Evolutionary conservation across 139 green algal species (phyloP).

Genomic region (Micractinium sp.): DNA sequence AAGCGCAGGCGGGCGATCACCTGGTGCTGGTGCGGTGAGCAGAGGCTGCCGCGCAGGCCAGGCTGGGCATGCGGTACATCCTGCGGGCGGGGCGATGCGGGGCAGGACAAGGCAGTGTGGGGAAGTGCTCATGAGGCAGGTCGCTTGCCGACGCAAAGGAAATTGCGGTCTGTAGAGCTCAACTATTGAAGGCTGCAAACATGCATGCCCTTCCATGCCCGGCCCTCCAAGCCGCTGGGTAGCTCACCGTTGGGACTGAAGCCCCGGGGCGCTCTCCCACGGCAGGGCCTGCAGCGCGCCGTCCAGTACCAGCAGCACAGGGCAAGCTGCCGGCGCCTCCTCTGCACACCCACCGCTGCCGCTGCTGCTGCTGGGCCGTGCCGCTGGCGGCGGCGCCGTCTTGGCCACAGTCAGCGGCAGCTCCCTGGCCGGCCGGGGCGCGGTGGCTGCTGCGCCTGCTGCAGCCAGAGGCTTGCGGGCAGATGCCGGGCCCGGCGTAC

Average conservation of each 20-base stretch:
- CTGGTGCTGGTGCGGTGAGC: background rate
- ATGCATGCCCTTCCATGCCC: background rate
- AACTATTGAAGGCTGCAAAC: no score
- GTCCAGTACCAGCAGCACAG: slow-evolving; percentile 72
- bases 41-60: slow-evolving; percentile 46
- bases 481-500: slow-evolving; percentile 25
- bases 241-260: slow-evolving; percentile 37
- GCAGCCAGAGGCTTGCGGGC: slow-evolving; percentile 9
- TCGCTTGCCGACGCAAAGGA: no score
- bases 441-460: slow-evolving; percentile 3
- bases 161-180: background rate
- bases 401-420: background rate
- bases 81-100: background rate
- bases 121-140: no score
- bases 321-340: background rate
- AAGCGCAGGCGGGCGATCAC: background rate
- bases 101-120: background rate
- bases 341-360: background rate
- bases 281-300: slow-evolving; percentile 70
- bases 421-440: background rate
- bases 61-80: slow-evolving; percentile 61
- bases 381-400: slow-evolving; percentile 8
- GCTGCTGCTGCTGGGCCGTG: background rate
- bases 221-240: background rate
- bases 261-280: slow-evolving; percentile 74